Evolutionary conservation across 2,329 filamentous ascomycete species (phyloP), one percentile per base, ranked within the genome.

Genomic region (Fusarium fujikuroi): DNA sequence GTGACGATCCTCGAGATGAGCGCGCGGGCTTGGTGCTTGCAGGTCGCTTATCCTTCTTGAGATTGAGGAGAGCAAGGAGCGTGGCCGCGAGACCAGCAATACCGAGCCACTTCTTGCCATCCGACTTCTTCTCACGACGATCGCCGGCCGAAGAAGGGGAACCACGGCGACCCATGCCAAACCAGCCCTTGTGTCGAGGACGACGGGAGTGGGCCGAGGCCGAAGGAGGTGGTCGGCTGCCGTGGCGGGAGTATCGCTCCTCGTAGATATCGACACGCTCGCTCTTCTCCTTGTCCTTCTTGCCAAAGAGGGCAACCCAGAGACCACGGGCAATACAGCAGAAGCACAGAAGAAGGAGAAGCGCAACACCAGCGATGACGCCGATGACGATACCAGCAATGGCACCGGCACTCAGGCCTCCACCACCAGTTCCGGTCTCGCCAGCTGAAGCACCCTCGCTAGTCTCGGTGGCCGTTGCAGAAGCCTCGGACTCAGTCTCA

Each of bases 371-470:
- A 19, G 88, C 87, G 54, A 95, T 85, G 16, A 90, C 88, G 70
- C 93, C 93, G 63, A 95, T 91, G 73, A 95, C 93, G 77, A 95
- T 95, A 68, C 93, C 93, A 21, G 93, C 93, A 76, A 95, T 95
- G 67, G 92, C 93, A 59, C 92, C 93, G 47, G 86, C 88, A 76
- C 91, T 93, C 60, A 95, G 86, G 47, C 83, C 81, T 63, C 83
- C 83, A 34, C 83, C 81, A 44, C 72, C 72, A 50, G 81, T 83
- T 50, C 81, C 85, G 37, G 19, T 78, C 37, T 72, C 69, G 21
- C 59, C 72, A 50, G 73, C 71, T 23, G 63, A 58, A 36, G 69
- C 60, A 9, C 61, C 71, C 30, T 73, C 73, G 21, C 86, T 85
- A 9, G 87, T 87, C 43, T 83, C 82, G 19, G 84, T 86, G 62